Evolutionary conservation across 2,329 filamentous ascomycete species (phyloP).

Genomic region (Aphanocladium album): DNA sequence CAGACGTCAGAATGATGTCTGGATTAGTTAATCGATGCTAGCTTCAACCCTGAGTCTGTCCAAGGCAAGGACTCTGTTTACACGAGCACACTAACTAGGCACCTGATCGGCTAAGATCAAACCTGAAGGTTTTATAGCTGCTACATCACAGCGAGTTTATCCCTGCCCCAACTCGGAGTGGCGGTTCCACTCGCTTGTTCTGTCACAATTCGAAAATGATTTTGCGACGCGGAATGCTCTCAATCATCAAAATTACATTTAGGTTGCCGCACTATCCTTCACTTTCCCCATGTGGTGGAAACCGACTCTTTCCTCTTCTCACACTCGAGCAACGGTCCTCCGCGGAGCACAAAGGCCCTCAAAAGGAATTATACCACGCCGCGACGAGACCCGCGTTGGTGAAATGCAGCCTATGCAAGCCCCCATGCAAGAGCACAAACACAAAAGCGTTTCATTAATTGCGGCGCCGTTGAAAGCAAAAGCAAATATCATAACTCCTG

Average conservation of each 20-base stretch:
- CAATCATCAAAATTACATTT: not conserved
- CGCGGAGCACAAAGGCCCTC: not conserved
- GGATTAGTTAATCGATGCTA: no score
- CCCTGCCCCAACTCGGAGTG: not conserved
- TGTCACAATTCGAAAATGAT: conserved; percentile 1
- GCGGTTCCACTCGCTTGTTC: not conserved
- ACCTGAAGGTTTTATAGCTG: not conserved
- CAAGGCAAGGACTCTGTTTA: not conserved
- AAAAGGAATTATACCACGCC: not conserved
- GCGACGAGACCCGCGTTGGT: not conserved
- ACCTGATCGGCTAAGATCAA: no score
- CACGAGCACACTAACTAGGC: no score
- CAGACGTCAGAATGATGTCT: not conserved
- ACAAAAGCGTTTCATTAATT: not conserved
- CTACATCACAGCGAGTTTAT: not conserved
- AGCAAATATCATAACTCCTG: not conserved
- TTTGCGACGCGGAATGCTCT: not conserved
- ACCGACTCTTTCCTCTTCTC: not conserved
- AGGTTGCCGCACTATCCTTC: not conserved
- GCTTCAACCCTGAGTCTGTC: not conserved
- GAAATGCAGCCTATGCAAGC: not conserved
- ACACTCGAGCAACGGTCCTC: not conserved
- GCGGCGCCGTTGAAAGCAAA: conserved; percentile 1
- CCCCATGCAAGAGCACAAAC: not conserved
- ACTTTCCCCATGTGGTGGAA: not conserved